Base-by-base conservation (phyloP, 2,329 filamentous ascomycete genomes). In the Hypocrella siamensis region DNA sequence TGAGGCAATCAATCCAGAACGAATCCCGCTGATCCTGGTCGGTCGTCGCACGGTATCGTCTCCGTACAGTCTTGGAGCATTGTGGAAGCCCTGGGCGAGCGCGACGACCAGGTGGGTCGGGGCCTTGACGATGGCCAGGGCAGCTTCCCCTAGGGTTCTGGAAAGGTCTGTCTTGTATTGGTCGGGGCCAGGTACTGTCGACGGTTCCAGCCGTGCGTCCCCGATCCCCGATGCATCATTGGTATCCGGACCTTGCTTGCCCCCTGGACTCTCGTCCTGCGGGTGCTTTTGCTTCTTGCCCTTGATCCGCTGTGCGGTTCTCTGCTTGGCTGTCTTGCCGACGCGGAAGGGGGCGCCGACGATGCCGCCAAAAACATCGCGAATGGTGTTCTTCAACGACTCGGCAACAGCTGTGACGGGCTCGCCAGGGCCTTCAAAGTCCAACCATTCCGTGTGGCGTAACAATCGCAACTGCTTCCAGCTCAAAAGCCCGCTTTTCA, bases 401-500 rank as follows among this genome's bases (percentile, higher is more conserved):
- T 70, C 69, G 21, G 70, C 69, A 4, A 69, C 56, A 3, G 77
- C 79, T 0, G 76, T 79, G 10, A 84, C 57, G 0, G 79, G 79
- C 45, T 83, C 79, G 1, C 78, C 78, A 0, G 78, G 77, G 0
- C 79, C 79, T 40, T 79, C 75, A 42, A 82, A 83, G 42, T 83
- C 78, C 41, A 81, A 80, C 75, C 78, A 84, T 42, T 81, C 76
- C 31, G 66, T 70, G 42, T 79, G 75, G 7, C 79, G 61, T 7
- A 80, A 45, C 1, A 83, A 58, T 10, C 69, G 64, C 29, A 84
- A 51, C 35, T 72, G 67, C 34, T 65, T 68, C 68, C 75, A 81
- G 17, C 63, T 61, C 16, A 80, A 46, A 38, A 68, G 63, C n/a
- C 70, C 72, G 38, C 61, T 63, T 21, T 67, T 61, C 4, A 79